Base-by-base conservation (phyloP, 2,329 filamentous ascomycete genomes). In the Metarhizium robertsii region DNA sequence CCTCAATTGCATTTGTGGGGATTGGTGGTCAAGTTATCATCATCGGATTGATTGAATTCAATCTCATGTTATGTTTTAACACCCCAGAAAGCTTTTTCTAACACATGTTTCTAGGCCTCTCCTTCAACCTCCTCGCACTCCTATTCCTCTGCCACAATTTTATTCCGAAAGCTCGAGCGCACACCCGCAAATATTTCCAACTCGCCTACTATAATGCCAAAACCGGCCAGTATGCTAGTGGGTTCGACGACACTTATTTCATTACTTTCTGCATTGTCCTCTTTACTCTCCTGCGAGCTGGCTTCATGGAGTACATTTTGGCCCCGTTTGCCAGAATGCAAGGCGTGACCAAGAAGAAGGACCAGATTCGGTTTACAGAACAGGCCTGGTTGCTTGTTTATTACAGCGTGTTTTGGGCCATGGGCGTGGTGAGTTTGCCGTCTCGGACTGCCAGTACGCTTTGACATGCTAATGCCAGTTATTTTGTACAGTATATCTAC, bases 311-410 rank as follows among this genome's bases (percentile, higher is more conserved):
- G 68, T 94, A 95, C 73, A 65, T 95, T 13, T 79, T 97, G 53
- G 83, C 84, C 20, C 94, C 92, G 6, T 72, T 95, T 55, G 92
- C 88, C 47, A 84, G 82, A 60, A 74, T 77, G 50, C 79, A 81
- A 60, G 92, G 92, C 40, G 81, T 96, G 63, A 79, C 80, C 63
- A 88, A 86, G 66, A 79, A 77, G 67, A 96, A 96, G 74, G 83
- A 84, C 50, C 75, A 87, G 57, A 83, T 89, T 51, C 83, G 94
- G 57, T 95, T 97, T 73, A 90, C 90, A 59, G 94, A 99, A 74
- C 94, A 99, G 74, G 90, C 86, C 50, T 97, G 92, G 90, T 78
- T 96, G 67, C 74, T 95, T 55, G 71, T 94, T 48, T 97, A 96
- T 74, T 92, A 92, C 70, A 75, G 75, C 49, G 75, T 86, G 55